phyloP scores from a whole-genome alignment of 345 rosid species.

The Dimocarpus longan region DNA sequence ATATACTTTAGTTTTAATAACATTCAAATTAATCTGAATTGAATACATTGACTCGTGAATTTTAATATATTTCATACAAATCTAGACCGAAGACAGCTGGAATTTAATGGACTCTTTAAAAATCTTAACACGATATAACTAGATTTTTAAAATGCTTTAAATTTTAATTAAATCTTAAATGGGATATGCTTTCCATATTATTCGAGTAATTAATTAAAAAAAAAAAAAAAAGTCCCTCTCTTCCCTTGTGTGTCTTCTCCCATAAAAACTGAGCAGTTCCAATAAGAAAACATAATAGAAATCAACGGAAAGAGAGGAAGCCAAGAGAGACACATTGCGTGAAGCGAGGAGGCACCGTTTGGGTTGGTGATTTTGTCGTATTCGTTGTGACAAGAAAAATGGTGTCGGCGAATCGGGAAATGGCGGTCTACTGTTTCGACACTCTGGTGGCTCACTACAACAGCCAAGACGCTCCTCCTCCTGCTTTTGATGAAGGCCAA shows the following conservation, averaged over 20 bases:
- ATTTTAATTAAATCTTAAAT: no score
- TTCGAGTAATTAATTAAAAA: no score
- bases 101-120: no score
- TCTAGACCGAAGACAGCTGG: no score
- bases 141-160: no score
- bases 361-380: not conserved
- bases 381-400: slow-evolving; percentile 31
- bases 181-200: no score
- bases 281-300: no score
- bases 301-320: not conserved
- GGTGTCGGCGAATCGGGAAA: slow-evolving; percentile 94
- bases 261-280: not conserved
- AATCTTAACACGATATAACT: no score
- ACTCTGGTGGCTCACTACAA: slow-evolving; percentile 89
- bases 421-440: slow-evolving; percentile 99
- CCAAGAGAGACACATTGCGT: not conserved
- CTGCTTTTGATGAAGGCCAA: slow-evolving; percentile 84
- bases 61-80: no score
- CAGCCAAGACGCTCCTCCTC: slow-evolving; percentile 79
- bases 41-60: no score
- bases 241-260: not conserved
- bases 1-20: no score
- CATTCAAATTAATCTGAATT: no score
- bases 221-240: not conserved
- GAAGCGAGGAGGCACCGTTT: not conserved